These are phyloP conservation scores for Mycena belliarum DNA, from an alignment of 768 basidiomycete genomes.

Conservation along the genomic window DNA sequence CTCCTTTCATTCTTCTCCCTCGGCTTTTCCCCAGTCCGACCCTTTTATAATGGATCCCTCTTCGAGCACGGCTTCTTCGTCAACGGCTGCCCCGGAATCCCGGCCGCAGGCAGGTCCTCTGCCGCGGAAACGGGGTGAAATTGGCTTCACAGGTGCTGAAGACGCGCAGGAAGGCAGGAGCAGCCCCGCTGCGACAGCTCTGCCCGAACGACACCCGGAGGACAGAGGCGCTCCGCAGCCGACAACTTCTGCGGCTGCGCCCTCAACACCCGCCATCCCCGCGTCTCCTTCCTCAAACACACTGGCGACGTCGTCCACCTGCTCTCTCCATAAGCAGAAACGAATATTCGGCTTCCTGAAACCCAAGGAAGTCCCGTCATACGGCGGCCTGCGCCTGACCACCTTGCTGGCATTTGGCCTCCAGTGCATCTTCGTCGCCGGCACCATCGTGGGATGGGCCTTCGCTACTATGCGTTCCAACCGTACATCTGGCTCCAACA, in stretches of 20 bases:
- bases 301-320: conserved; percentile 22
- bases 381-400: conserved; percentile 46
- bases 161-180: conserved; percentile 18
- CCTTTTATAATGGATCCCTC: conserved; percentile 12
- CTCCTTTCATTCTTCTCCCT: conserved; percentile 26
- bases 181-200: conserved; percentile 24
- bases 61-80: conserved; percentile 14
- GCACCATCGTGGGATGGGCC: conserved; percentile 59
- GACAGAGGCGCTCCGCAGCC: conserved; percentile 35
- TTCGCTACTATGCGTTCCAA: conserved; percentile 31
- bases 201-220: conserved; percentile 54
- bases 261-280: conserved; percentile 20
- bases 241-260: conserved; percentile 15
- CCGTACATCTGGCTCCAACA: neutral
- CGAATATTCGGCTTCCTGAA: conserved; percentile 42
- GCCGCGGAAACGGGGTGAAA: conserved; percentile 65
- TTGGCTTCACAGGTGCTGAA: conserved; percentile 53
- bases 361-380: conserved; percentile 35
- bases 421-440: conserved; percentile 44
- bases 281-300: conserved; percentile 13
- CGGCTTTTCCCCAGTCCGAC: conserved; percentile 24
- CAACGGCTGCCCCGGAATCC: conserved; percentile 25
- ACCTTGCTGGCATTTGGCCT: conserved; percentile 44
- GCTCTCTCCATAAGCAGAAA: conserved; percentile 31
- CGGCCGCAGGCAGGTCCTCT: conserved; percentile 60